Base-by-base conservation (phyloP, 805 yeast genomes). In the Suhomyces faveliae region DNA sequence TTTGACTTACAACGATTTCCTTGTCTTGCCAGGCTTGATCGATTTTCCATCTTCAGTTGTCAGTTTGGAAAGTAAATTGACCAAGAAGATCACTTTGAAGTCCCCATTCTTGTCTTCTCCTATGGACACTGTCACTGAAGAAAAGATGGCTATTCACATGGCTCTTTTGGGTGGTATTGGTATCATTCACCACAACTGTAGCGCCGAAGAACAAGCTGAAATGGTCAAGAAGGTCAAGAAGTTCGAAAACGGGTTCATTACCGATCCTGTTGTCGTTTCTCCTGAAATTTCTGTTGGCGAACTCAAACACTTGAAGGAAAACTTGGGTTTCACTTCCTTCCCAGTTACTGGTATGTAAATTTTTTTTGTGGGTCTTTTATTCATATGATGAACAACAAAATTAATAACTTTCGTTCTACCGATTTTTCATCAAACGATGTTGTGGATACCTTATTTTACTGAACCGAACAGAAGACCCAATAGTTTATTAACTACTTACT, bases 361-460 rank as follows among this genome's bases (percentile, higher is more conserved):
- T 4, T 33, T 5, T 11, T 33, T 10, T 6, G 5, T 15, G 37
- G 37, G 21, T 33, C 12, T 33, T 33, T 12, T 33, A 15, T 9
- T 23, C 19, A 19, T 12, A 66, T 83, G 88, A 83, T 83, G 87
- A 83, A 77, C 64, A 64, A 64, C 62, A 44, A 56, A 41, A 55
- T 68, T 66, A 68, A 78, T 88, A 90, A 92, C 98, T 92, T 92
- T 92, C 99, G 98, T 92, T 92, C 99, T 92, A 85, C 98, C 96
- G 97, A 85, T 66, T 13, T 72, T 68, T 63, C 96, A 86, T 87
- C 94, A 84, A 84, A 86, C 96, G 94, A 90, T 87, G 96, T 81
- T 89, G 97, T 73, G 95, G 97, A 90, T 60, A 85, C 67, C 56
- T 59, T 68, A 63, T 61, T 66, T 43, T 25, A 38, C 54, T 53